Percentiles rank a stretch among this genome's conserved stretches.
Conservation (phyloP, 2,329 filamentous ascomycete genomes). For the Mycosphaerella sp. region DNA sequence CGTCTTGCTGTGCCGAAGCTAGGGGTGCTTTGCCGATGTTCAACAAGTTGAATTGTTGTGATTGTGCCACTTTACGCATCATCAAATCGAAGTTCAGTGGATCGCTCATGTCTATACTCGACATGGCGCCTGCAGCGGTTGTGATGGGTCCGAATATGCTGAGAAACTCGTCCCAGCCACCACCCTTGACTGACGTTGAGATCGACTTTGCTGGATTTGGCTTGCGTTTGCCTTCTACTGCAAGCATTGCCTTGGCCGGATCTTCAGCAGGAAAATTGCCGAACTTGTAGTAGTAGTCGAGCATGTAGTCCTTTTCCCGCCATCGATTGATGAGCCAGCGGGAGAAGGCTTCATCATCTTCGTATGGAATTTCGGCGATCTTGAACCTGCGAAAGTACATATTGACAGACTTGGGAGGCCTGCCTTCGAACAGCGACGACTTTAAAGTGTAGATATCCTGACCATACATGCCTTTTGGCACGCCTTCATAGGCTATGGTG, state of each 20-base stretch:
- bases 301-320: slow-evolving; percentile 83
- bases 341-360: slow-evolving; percentile 69
- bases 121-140: slow-evolving; percentile 45
- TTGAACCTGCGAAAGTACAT: slow-evolving; percentile 91
- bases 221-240: slow-evolving; percentile 36
- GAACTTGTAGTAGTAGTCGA: slow-evolving; percentile 70
- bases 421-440: slow-evolving; percentile 82
- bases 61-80: slow-evolving; percentile 32
- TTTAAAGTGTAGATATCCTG: slow-evolving; percentile 83
- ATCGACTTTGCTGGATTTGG: slow-evolving; percentile 41
- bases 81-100: slow-evolving; percentile 34
- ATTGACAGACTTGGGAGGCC: slow-evolving; percentile 89
- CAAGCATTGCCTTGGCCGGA: slow-evolving; percentile 31
- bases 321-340: slow-evolving; percentile 79
- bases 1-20: slow-evolving; percentile 27
- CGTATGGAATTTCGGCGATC: slow-evolving; percentile 71
- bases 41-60: slow-evolving; percentile 31
- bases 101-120: slow-evolving; percentile 39
- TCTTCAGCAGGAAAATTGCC: slow-evolving; percentile 72
- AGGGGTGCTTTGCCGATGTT: slow-evolving; percentile 27
- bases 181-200: slow-evolving; percentile 45
- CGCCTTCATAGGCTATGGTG: slow-evolving; percentile 90
- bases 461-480: slow-evolving; percentile 76
- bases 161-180: slow-evolving; percentile 48
- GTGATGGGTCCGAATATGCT: slow-evolving; percentile 49